These are phyloP conservation scores for Schwanniomyces vanrijiae DNA, from an alignment of 805 yeast species.

Conservation along the genomic window DNA sequence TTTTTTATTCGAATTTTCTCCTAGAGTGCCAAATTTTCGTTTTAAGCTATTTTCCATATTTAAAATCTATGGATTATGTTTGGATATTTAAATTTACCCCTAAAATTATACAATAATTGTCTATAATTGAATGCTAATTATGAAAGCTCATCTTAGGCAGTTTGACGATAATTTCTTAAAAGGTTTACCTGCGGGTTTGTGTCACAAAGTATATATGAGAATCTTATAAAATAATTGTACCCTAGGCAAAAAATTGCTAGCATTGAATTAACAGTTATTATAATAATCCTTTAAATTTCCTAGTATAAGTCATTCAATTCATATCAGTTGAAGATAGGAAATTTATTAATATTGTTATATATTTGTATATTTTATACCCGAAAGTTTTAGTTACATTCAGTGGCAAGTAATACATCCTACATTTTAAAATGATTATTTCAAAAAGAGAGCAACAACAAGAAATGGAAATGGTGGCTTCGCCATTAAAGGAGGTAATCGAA, in stretches of 20 bases:
- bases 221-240: background rate
- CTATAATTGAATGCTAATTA: no score
- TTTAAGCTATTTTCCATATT: background rate
- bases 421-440: slow-evolving; percentile 29
- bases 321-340: background rate
- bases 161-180: no score
- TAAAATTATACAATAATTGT: background rate
- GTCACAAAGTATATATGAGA: background rate
- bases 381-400: background rate
- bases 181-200: background rate
- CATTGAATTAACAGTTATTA: background rate
- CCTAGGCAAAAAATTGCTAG: background rate
- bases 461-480: slow-evolving; percentile 26
- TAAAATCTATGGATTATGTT: background rate
- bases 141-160: no score
- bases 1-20: background rate
- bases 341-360: background rate
- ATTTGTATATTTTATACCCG: background rate
- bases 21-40: background rate
- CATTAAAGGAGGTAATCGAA: slow-evolving; percentile 31
- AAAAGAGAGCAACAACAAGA: slow-evolving; percentile 27
- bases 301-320: background rate
- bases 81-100: background rate
- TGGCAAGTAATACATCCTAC: background rate
- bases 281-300: background rate